Evolutionary conservation across 2,329 filamentous ascomycete species (phyloP).

Genomic region (Cercospora janseana): DNA sequence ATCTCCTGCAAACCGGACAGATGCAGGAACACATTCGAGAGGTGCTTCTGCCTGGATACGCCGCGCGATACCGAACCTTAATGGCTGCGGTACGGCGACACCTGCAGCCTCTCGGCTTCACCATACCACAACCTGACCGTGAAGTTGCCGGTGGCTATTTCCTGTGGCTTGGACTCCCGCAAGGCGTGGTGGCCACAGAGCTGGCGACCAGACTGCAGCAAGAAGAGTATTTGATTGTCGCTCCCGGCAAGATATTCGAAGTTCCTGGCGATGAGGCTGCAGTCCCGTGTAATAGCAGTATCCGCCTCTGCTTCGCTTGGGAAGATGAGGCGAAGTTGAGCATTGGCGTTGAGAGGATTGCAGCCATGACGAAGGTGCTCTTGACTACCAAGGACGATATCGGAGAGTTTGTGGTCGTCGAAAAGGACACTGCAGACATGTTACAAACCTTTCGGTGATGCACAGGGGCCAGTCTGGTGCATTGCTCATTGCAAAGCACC

Average conservation of each 20-base stretch:
- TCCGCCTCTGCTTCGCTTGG: constrained; percentile 72
- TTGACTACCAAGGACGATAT: constrained; percentile 21
- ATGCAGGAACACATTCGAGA: constrained; percentile 55
- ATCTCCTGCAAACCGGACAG: constrained; percentile 52
- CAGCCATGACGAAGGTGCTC: constrained; percentile 46
- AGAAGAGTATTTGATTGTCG: constrained; percentile 67
- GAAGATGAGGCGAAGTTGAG: constrained; percentile 65
- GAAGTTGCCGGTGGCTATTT: constrained; percentile 77
- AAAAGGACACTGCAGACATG: constrained; percentile 17
- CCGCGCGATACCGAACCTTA: constrained; percentile 54
- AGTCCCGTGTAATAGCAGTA: constrained; percentile 54
- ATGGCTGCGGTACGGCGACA: constrained; percentile 58
- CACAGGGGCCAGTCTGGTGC: too few relatives aligned
- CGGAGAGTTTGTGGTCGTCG: constrained; percentile 23
- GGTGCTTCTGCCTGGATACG: constrained; percentile 57
- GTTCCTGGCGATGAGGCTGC: constrained; percentile 47
- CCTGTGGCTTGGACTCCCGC: constrained; percentile 70
- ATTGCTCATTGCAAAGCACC: too few relatives aligned
- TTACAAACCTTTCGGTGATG: constrained; percentile 21
- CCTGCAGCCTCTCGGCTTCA: constrained; percentile 63
- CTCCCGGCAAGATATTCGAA: constrained; percentile 68
- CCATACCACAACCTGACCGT: constrained; percentile 44
- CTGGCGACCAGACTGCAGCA: constrained; percentile 58
- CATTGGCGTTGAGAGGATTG: constrained; percentile 67
- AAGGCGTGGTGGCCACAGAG: constrained; percentile 51